phyloP scores from a whole-genome alignment of 2,329 filamentous ascomycete genomes.

The Orbilia oligospora region DNA sequence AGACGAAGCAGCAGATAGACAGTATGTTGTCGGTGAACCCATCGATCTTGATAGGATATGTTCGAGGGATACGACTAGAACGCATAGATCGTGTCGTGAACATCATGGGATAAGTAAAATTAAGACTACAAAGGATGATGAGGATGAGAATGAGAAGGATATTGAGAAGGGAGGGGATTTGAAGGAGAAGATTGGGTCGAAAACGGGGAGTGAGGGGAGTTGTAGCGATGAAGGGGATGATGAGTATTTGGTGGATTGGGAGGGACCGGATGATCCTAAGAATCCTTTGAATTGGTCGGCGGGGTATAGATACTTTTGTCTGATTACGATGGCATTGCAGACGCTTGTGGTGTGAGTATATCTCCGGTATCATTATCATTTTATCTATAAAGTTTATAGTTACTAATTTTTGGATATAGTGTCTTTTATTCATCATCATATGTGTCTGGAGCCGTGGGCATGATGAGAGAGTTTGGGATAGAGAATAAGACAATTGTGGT shows the following conservation, averaged over 20 bases:
- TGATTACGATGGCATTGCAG: slow-evolving; percentile 73
- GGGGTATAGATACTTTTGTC: slow-evolving; percentile 71
- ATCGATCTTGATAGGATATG: slow-evolving; percentile 52
- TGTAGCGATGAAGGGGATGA: slow-evolving; percentile 37
- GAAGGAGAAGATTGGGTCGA: slow-evolving; percentile 2
- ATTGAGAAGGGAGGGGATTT: slow-evolving; percentile 24
- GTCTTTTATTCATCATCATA: slow-evolving; percentile 85
- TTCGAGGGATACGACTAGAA: slow-evolving; percentile 32
- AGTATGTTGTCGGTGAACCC: slow-evolving; percentile 54
- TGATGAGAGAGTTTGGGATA: slow-evolving; percentile 77
- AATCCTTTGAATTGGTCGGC: slow-evolving; percentile 76
- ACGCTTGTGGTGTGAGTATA: slow-evolving; percentile 71
- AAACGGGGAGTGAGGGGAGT: slow-evolving; percentile 19
- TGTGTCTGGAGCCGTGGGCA: slow-evolving; percentile 70
- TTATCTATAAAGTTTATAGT: slow-evolving; percentile 65
- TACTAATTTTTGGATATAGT: slow-evolving; percentile 68
- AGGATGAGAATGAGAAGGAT: slow-evolving; percentile 19
- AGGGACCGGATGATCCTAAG: slow-evolving; percentile 63
- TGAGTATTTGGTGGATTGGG: slow-evolving; percentile 62
- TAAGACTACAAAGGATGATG: slow-evolving; percentile 10
- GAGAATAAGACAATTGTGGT: slow-evolving; percentile 75
- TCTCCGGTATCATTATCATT: slow-evolving; percentile 64
- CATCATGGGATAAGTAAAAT: slow-evolving; percentile 32
- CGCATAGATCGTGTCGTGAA: slow-evolving; percentile 41
- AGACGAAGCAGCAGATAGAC: slow-evolving; percentile 41